phyloP scores from a whole-genome alignment of 2,329 filamentous ascomycete genomes.

The Trichoderma sp. region DNA sequence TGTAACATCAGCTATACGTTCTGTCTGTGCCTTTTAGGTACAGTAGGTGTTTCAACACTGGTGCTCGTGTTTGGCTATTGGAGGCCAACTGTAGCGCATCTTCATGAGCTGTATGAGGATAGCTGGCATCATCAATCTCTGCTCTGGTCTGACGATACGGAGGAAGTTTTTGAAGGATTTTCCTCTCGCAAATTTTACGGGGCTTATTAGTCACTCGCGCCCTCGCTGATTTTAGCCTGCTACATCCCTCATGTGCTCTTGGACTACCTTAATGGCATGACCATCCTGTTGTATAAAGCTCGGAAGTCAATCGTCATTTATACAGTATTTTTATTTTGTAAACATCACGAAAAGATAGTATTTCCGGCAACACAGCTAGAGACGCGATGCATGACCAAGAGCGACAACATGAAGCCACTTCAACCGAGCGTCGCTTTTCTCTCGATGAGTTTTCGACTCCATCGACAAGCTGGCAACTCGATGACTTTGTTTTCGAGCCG shows the following conservation, averaged over 20 bases:
- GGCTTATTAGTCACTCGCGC: not conserved
- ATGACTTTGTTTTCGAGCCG: conserved; percentile 10
- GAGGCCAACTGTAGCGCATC: not conserved
- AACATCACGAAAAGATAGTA: not conserved
- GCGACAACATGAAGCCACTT: not conserved
- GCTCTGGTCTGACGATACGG: not conserved
- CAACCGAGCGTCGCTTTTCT: not conserved
- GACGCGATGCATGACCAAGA: not conserved
- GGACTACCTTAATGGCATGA: not conserved
- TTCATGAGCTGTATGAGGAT: not conserved
- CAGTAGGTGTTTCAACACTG: too few relatives aligned
- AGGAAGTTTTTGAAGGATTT: not conserved
- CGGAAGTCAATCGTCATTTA: not conserved
- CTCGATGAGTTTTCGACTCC: conserved; percentile 15
- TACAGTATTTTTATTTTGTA: not conserved
- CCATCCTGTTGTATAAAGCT: not conserved
- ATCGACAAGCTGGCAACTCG: conserved; percentile 17
- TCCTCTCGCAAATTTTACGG: not conserved
- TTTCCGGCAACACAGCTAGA: not conserved
- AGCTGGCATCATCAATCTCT: not conserved
- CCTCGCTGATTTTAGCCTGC: not conserved
- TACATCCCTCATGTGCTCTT: not conserved
- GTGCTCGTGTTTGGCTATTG: not conserved
- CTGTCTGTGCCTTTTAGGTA: not conserved
- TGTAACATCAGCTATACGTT: too few relatives aligned